phyloP scores from a whole-genome alignment of 2,329 filamentous ascomycete genomes.

The Bipolaris bicolor region DNA sequence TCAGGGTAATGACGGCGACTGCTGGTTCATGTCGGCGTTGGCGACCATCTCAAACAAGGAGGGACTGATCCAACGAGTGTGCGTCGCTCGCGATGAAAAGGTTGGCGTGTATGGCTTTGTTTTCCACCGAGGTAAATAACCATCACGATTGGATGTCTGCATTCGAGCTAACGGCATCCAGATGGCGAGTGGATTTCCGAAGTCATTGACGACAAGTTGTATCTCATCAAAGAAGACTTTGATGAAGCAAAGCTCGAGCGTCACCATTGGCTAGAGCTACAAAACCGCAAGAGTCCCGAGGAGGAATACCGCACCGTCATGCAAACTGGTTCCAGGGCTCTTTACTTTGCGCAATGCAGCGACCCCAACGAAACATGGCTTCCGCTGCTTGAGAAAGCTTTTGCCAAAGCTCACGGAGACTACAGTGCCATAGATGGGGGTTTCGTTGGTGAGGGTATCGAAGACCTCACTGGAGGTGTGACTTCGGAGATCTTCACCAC shows the following conservation, averaged over 20 bases:
- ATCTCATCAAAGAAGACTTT: conserved; percentile 80
- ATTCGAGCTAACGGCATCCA: conserved; percentile 40
- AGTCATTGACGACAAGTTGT: conserved; percentile 90
- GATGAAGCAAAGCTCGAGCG: conserved; percentile 76
- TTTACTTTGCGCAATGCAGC: conserved; percentile 79
- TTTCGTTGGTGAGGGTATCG: conserved; percentile 68
- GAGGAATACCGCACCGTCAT: conserved; percentile 70
- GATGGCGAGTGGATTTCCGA: conserved; percentile 92
- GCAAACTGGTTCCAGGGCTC: conserved; percentile 75
- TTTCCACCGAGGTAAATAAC: conserved; percentile 67
- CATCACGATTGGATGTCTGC: conserved; percentile 1
- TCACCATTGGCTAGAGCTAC: conserved; percentile 73
- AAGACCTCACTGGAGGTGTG: conserved; percentile 70
- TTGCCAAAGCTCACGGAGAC: conserved; percentile 83
- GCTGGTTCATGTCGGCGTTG: conserved; percentile 83
- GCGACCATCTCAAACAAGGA: conserved; percentile 77
- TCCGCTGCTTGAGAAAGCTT: conserved; percentile 80
- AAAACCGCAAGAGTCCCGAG: conserved; percentile 73
- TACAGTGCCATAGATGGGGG: conserved; percentile 77
- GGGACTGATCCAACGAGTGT: conserved; percentile 73
- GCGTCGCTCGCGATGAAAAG: conserved; percentile 72
- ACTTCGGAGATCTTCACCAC: conserved; percentile 71
- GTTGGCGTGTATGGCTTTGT: conserved; percentile 87
- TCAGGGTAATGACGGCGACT: conserved; percentile 80
- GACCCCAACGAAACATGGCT: conserved; percentile 84